Evolutionary conservation across 306 rosid species (phyloP).

Genomic region (Pterocarpus santalinus): DNA sequence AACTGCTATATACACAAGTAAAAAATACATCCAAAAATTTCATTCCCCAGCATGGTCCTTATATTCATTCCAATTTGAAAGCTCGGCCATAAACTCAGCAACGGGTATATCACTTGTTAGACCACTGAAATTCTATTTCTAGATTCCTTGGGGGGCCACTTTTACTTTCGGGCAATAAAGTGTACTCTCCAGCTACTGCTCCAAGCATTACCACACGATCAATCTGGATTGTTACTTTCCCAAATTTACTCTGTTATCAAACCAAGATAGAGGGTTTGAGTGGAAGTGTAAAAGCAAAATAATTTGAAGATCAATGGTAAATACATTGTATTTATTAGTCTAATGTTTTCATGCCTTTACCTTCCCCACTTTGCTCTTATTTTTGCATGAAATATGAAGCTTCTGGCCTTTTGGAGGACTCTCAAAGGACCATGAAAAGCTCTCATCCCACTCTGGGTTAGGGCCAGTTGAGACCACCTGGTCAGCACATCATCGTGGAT

Average conservation of each 20-base stretch:
- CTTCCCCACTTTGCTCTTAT: conserved; percentile 99
- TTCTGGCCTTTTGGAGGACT: conserved; percentile 99
- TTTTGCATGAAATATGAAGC: conserved; percentile 98
- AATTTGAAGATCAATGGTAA: background rate
- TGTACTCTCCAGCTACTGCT: conserved; percentile 95
- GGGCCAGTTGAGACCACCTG: conserved; percentile 98
- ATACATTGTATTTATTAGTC: conserved; percentile 5
- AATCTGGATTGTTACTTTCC: conserved; percentile 97
- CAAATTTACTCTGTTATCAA: conserved; percentile 83
- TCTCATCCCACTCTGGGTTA: conserved; percentile 97
- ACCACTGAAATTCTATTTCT: conserved; percentile 99
- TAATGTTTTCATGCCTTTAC: conserved; percentile 50
- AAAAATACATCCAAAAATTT: conserved; percentile 56
- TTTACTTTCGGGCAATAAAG: conserved; percentile 91
- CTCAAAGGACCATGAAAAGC: conserved; percentile 96
- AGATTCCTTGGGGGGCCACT: conserved; percentile 90
- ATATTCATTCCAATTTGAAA: conserved; percentile 39
- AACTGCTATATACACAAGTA: conserved; percentile 68
- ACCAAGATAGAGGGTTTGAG: conserved; percentile 31
- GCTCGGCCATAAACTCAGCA: conserved; percentile 41
- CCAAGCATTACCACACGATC: conserved; percentile 98
- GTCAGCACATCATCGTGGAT: conserved; percentile 36
- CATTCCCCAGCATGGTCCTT: conserved; percentile 35
- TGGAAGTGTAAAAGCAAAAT: conserved; percentile 1
- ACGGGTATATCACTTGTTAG: conserved; percentile 66